Evolutionary conservation across 2,329 filamentous ascomycete species (phyloP).

Genomic region (Coniochaeta sp.): DNA sequence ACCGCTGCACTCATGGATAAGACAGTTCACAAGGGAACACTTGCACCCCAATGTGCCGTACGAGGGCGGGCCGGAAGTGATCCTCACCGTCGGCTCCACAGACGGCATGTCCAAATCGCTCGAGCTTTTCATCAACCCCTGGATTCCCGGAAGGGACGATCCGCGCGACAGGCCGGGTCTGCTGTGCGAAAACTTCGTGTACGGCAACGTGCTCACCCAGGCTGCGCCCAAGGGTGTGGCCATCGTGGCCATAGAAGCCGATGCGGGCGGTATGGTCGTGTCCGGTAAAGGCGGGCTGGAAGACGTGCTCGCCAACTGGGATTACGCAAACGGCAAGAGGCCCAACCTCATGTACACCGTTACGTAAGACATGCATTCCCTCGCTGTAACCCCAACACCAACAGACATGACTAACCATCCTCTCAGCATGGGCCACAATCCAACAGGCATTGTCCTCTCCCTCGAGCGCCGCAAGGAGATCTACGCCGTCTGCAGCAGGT

Average conservation of each 20-base stretch:
- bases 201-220: conserved; percentile 68
- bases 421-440: conserved; percentile 17
- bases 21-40: conserved; percentile 68
- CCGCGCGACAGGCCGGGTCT: conserved; percentile 66
- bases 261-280: conserved; percentile 72
- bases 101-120: conserved; percentile 78
- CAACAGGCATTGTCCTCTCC: conserved; percentile 38
- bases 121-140: conserved; percentile 68
- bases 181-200: conserved; percentile 73
- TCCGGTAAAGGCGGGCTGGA: conserved; percentile 66
- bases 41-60: conserved; percentile 81
- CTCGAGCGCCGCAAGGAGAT: conserved; percentile 68
- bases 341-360: conserved; percentile 88
- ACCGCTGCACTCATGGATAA: conserved; percentile 68
- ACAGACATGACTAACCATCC: not conserved
- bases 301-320: conserved; percentile 79
- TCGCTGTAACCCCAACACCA: conserved; percentile 1
- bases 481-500: conserved; percentile 73
- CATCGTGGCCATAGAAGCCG: conserved; percentile 66
- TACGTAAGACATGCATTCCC: conserved; percentile 48
- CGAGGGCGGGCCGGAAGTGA: conserved; percentile 64
- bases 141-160: conserved; percentile 62
- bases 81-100: conserved; percentile 75
- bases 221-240: conserved; percentile 63
- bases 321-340: conserved; percentile 62